Conservation (phyloP, 495 filamentous ascomycete species). For the Penicillium diatomitis region DNA sequence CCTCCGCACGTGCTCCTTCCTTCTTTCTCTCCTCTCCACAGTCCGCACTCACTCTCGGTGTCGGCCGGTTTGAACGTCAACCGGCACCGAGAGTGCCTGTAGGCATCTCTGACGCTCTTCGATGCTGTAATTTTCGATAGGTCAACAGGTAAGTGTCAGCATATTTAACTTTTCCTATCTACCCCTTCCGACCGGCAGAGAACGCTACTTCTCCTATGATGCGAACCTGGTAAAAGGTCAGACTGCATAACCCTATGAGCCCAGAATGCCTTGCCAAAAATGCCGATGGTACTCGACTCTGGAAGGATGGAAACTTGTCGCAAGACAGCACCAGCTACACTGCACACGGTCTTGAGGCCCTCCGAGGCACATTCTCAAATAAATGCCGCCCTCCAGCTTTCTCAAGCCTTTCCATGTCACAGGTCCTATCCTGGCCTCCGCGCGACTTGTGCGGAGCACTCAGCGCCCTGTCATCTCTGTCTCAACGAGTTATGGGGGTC, state of each 20-base stretch:
- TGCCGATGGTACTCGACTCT: conserved; percentile 17
- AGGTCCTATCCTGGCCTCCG: neutral
- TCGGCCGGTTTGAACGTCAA: neutral
- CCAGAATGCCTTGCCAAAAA: conserved; percentile 3
- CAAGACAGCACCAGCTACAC: neutral
- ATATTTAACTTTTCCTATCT: neutral
- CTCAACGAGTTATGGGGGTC: neutral
- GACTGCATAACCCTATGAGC: conserved; percentile 26
- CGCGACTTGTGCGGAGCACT: neutral
- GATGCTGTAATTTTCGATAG: neutral
- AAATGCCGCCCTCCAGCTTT: neutral
- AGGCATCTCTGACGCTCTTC: neutral
- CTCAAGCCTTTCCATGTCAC: neutral
- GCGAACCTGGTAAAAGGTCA: conserved; percentile 57
- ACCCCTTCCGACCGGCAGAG: neutral
- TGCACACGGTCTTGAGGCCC: neutral
- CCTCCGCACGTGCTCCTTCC: neutral
- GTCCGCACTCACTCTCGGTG: neutral
- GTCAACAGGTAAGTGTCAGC: too few species aligned
- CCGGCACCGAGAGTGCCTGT: neutral
- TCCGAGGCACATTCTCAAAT: too few species aligned
- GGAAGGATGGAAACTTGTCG: neutral
- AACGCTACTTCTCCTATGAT: conserved; percentile 42
- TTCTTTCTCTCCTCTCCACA: neutral
- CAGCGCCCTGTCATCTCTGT: neutral